Evolutionary conservation across 345 rosid genomes (phyloP).

Genomic region (Mallotus nudiflorus): DNA sequence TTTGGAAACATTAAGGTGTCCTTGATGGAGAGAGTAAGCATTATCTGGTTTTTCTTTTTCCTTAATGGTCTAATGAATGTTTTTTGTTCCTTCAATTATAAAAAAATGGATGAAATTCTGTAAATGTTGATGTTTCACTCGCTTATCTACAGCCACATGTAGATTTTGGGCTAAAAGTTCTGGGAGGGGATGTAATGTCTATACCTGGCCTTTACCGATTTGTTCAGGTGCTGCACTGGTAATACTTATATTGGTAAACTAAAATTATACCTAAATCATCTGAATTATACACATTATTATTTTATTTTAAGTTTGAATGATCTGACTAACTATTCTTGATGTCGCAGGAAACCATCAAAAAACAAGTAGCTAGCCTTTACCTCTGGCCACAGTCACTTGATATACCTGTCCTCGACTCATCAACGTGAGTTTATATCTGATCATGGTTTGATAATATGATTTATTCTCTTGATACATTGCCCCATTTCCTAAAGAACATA

Average conservation of each 20-base stretch:
- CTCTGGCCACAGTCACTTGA: slow-evolving; percentile 75
- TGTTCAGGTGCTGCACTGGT: slow-evolving; percentile 76
- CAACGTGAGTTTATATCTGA: slow-evolving; percentile 42
- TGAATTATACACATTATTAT: neutral
- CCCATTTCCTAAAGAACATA: neutral
- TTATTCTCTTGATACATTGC: neutral
- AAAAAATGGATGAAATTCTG: too few species aligned
- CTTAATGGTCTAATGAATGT: neutral
- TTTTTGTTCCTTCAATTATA: neutral
- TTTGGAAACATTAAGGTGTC: slow-evolving; percentile 58
- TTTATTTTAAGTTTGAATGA: neutral
- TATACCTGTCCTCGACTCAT: slow-evolving; percentile 60
- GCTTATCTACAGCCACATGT: slow-evolving; percentile 59
- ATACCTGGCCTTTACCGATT: slow-evolving; percentile 73
- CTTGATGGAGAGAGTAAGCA: slow-evolving; percentile 63
- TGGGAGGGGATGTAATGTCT: slow-evolving; percentile 84
- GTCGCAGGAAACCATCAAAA: slow-evolving; percentile 55
- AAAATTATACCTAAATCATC: slow-evolving; percentile 11
- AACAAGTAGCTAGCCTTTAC: slow-evolving; percentile 56
- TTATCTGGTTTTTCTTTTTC: neutral
- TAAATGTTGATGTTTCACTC: neutral
- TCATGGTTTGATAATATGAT: slow-evolving; percentile 1
- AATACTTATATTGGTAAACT: slow-evolving; percentile 41
- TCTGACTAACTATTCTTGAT: neutral
- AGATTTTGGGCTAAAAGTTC: slow-evolving; percentile 69